Evolutionary conservation across 495 filamentous ascomycete species (phyloP), one percentile per base, ranked within the genome.

Genomic region (Penicillium roqueforti): DNA sequence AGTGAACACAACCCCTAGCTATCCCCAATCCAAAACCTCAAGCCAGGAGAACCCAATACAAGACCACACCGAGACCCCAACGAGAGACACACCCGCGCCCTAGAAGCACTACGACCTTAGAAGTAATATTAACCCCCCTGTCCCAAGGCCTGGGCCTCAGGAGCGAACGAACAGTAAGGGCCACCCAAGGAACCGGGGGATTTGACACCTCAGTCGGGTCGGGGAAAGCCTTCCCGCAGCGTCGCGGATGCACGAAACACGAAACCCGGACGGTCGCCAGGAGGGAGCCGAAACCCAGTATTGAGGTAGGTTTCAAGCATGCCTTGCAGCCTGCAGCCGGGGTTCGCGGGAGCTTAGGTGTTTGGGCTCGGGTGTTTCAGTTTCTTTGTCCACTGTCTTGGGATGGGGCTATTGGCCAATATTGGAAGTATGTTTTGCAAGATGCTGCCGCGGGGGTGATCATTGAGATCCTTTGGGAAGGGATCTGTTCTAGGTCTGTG

Each of bases 221-320:
- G 23, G 56, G 61, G 48, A 60, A 53, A 18, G 13, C 7, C 13
- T 25, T 32, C 47, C 58, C 55, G 58, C 28, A 51, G 58, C 53
- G 57, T 47, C 47, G 46, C 59, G 62, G 62, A 60, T 22, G 51
- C 51, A 51, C 4, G 16, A 23, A 10, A 11, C n/a, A 19, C 20
- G 31, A 39, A 32, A 22, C 51, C 56, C 61, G 58, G 18, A 23
- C 49, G 20, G 32, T 52, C 49, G 44, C 53, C n/a, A 54, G 28
- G 44, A 45, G 53, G 36, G 44, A 52, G 11, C 41, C 5, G 22
- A 28, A 54, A 43, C 54, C 62, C 56, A 62, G 56, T 55, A 55
- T 53, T 6, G 14, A 62, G 59, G 57, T 50, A 55, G 58, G 64
- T 67, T 60, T 67, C 64, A 67, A 37, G 43, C 32, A 61, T 65